Base-by-base conservation (phyloP, 495 filamentous ascomycete species). In the Massariosphaeria phaeospora region DNA sequence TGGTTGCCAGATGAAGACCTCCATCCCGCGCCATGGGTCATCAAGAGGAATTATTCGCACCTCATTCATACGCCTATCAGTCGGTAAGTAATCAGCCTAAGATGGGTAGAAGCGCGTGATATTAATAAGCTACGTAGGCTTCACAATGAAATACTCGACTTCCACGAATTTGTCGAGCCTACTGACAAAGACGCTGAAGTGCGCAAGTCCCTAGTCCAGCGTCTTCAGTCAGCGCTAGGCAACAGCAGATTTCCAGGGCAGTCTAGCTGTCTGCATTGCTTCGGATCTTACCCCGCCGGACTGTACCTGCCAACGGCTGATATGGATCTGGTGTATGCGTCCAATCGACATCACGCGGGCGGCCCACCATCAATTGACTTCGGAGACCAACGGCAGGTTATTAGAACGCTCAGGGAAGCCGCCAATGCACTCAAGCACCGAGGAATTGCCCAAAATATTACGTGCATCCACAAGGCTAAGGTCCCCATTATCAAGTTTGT, bases 401-500 rank as follows among this genome's bases (percentile, higher is more conserved):
- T 60, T 5, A 74, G 48, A 1, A 34, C 52, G 18, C 61, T 84
- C 0, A 73, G 54, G 10, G 61, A 49, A 6, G 79, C 93, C 51
- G 68, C 69, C 6, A 3, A 72, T 78, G 29, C 21, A 27, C 62
- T 96, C 2, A 64, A 72, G 48, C 52, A 62, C 0, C 46, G 70
- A 2, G 70, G 75, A 3, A 67, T 88, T 17, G 42, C 81, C 3
- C 67, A 74, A 2, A 59, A 68, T 3, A 69, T 86, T 12, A 77
- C 85, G 56, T 70, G 84, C 18, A 87, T 98, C 41, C 42, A 75
- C 0, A 72, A 75, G 49, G 93, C 94, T 10, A 88, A 85, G 65
- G 93, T 98, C 3, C 93, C 93, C 0, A 80, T 98, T n/a, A 73
- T 96, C 66, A 98, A 98, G 64, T 97, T 84, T 59, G 70, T 86